Evolutionary conservation across 2,329 filamentous ascomycete genomes (phyloP), one percentile per base, ranked within the genome.

Genomic region (Lizonia empirigonia): DNA sequence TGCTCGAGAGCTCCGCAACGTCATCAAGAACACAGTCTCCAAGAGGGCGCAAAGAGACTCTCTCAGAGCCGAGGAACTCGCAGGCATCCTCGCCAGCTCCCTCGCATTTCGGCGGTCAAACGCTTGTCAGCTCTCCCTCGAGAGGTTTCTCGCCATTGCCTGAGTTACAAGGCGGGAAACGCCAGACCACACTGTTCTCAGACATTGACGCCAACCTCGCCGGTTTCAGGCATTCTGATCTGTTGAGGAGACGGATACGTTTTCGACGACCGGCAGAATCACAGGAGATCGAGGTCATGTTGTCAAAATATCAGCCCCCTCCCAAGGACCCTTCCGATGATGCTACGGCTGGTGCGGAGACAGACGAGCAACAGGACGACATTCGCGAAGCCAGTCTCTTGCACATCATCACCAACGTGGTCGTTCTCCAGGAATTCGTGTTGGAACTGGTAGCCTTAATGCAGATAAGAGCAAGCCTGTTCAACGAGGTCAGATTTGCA

Each of bases 341-440:
- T 35, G 49, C 41, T n/a, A 52, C 54, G 9, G 58, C 37, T n/a
- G 63, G 59, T 16, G 55, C 49, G 33, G 58, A 61, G 20, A 27
- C 49, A 34, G 48, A 56, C 27, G 59, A 50, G 26, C 62, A 63
- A 19, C 51, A 56, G 10, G 67, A 72, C 8, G 62, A 68, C 41
- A 57, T 68, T n/a, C 67, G 65, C 46, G 72, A 76, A 44, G 77
- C 76, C 12, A 79, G 74, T 55, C 58, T 80, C 23, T 67, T 78
- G 47, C 78, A 80, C 58, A 73, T 81, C 23, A 66, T 80, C 26
- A 80, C 78, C 8, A 81, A 81, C 53, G 74, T 78, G 32, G 76
- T 80, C 5, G 70, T 81, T 8, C 53, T 81, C 56, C 78, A 80
- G 59, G 76, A 80, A 53, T 81, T 81, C 55, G 70, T 78, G 16